phyloP scores from a whole-genome alignment of 441 rosid genomes.

The Pelargonium cotyledonis region DNA sequence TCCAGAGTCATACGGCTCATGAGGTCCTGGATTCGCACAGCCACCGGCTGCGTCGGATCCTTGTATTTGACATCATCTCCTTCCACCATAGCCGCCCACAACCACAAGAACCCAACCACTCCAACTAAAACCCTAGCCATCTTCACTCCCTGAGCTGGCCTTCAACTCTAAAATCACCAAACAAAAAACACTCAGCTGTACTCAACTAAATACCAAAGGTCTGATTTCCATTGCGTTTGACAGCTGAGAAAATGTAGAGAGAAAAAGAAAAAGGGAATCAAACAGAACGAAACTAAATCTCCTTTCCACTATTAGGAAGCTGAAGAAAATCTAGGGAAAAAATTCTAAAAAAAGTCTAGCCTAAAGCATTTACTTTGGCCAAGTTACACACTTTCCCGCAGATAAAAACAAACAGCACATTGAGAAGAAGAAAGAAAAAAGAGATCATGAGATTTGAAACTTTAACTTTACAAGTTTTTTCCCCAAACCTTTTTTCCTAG shows the following conservation, averaged over 20 bases:
- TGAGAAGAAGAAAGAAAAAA: not conserved
- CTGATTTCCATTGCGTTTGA: not conserved
- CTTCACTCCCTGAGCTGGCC: not conserved
- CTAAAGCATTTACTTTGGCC: not conserved
- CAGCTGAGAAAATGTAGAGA: not conserved
- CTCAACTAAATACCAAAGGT: not conserved
- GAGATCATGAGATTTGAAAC: not conserved
- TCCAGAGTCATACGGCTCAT: conserved; percentile 8
- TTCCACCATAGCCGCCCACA: not conserved
- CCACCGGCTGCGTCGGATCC: conserved; percentile 6
- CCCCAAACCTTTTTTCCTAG: not conserved
- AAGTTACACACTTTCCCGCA: not conserved
- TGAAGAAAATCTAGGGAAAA: no score
- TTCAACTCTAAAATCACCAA: not conserved
- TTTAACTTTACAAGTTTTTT: not conserved
- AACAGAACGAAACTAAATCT: not conserved
- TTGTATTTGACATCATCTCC: not conserved
- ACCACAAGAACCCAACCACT: not conserved
- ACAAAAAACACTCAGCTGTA: not conserved
- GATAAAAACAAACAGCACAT: not conserved
- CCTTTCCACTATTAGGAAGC: no score
- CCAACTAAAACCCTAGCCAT: not conserved
- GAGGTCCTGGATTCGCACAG: conserved; percentile 7
- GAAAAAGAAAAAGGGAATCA: no score
- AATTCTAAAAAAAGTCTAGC: not conserved